A percentile compares a stretch with the other conserved stretches of the same genome.
These are phyloP conservation scores for Bipolaris oryzae DNA, from an alignment of 2,329 filamentous ascomycete genomes.

Conservation along the genomic window DNA sequence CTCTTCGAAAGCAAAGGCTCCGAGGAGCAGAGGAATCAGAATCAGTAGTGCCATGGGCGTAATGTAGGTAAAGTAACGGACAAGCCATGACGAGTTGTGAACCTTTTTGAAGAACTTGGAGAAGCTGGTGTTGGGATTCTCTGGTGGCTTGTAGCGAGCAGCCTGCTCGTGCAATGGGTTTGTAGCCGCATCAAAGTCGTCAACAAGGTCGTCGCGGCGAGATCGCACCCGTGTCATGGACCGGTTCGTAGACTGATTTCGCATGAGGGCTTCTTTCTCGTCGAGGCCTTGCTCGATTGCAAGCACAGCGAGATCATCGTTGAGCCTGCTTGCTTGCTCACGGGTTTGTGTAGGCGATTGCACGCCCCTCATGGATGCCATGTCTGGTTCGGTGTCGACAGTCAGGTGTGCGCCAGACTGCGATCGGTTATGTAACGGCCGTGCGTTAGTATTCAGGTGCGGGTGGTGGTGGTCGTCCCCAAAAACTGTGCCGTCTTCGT, in stretches of 20 bases:
- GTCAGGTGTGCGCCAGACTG: slow-evolving; percentile 54
- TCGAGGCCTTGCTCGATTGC: slow-evolving; percentile 68
- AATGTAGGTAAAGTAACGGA: slow-evolving; percentile 76
- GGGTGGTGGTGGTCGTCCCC: slow-evolving; percentile 37
- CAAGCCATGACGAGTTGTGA: slow-evolving; percentile 68
- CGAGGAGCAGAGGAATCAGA: slow-evolving; percentile 71
- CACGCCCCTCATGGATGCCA: slow-evolving; percentile 34
- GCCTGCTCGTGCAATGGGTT: slow-evolving; percentile 72
- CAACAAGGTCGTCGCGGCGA: slow-evolving; percentile 61
- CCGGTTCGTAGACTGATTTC: slow-evolving; percentile 43
- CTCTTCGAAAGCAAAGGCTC: slow-evolving; percentile 63
- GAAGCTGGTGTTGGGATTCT: slow-evolving; percentile 65
- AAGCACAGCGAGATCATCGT: slow-evolving; percentile 70
- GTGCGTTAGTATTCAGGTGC: slow-evolving; percentile 21
- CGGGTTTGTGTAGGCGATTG: slow-evolving; percentile 62
- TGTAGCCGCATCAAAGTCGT: slow-evolving; percentile 71
- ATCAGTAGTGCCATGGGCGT: slow-evolving; percentile 67
- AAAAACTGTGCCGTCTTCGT: slow-evolving; percentile 48
- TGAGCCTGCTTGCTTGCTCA: slow-evolving; percentile 65
- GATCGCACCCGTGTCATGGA: slow-evolving; percentile 61
- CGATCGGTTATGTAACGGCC: slow-evolving; percentile 19
- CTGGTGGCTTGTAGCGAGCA: slow-evolving; percentile 67
- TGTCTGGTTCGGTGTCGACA: slow-evolving; percentile 53
- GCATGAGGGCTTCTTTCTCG: slow-evolving; percentile 47
- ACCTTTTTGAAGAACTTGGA: slow-evolving; percentile 69